phyloP scores from a whole-genome alignment of 345 rosid genomes.

The Lepidium sativum region DNA sequence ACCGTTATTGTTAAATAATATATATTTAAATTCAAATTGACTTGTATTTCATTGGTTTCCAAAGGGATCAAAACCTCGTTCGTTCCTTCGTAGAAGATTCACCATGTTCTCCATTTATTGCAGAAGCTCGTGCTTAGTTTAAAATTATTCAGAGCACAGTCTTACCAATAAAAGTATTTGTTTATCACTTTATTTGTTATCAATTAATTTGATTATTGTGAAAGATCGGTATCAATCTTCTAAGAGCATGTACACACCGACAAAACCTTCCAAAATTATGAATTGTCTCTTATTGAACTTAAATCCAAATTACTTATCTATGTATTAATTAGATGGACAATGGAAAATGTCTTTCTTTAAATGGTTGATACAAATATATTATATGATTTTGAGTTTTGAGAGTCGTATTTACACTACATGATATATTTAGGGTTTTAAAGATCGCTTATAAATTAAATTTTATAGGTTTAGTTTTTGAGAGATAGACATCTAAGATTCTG shows the following conservation, averaged over 20 bases:
- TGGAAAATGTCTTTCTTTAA: no score
- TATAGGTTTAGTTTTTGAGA: no score
- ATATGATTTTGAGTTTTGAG: no score
- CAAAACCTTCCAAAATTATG: slow-evolving; percentile 3
- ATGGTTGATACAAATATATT: no score
- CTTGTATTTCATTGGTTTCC: slow-evolving; percentile 8
- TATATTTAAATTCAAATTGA: neutral
- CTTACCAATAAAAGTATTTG: neutral
- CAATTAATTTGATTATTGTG: neutral
- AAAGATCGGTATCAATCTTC: neutral
- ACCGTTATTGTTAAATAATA: neutral
- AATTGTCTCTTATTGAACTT: neutral
- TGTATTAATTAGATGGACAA: no score
- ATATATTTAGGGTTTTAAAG: no score
- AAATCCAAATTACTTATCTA: neutral
- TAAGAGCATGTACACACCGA: slow-evolving; percentile 17
- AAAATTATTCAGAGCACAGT: neutral
- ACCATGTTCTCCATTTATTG: slow-evolving; percentile 24
- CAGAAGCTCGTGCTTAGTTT: slow-evolving; percentile 7
- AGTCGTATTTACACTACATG: no score
- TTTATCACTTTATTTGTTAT: neutral
- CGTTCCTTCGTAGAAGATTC: slow-evolving; percentile 22
- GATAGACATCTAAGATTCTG: no score
- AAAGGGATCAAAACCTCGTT: slow-evolving; percentile 9
- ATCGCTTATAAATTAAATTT: no score